Evolutionary conservation across 345 rosid species (phyloP), one percentile per base, ranked within the genome.

Genomic region (Populus nigra): DNA sequence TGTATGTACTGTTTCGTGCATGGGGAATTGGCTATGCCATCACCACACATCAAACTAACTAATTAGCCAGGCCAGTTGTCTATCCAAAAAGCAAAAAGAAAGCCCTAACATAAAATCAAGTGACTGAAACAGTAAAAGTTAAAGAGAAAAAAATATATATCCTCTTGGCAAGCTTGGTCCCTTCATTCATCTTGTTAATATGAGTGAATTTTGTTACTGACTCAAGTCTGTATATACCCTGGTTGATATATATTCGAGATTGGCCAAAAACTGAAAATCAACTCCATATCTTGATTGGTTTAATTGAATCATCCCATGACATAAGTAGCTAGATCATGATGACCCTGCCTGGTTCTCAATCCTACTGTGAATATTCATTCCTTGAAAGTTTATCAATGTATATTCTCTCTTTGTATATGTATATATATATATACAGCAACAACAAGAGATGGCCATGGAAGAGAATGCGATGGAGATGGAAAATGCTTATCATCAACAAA

Each of bases 361-460:
- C 36, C 31, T 65, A 53, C 59, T 7, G 9, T 53, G 59, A 65
- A 31, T 15, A 15, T 29, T 13, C 27, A 29, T 53, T 50, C 57
- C 57, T 18, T 50, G 5, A 16, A 6, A 53, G 10, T 18, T 53
- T 18, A 18, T 53, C 23, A 17, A 5, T 17, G 8, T n/a, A 66
- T 31, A 11, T 27, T 43, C n/a, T 11, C 4, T 61, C 16, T 43
- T 11, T 43, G 15, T 25, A 25, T 25, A 25, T 25, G 1, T 25
- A 25, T 25, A 25, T 2, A 33, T 23, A 10, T 25, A 45, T 35
- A 18, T 53, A 72, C 86, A 87, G 89, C 88, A 86, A 79, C 88
- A 89, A 55, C 88, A 87, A 50, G 88, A 89, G 83, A 78, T 88
- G 80, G 90, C 83, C 9, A 83, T 86, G 79, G 90, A 83, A 41